Conservation (phyloP, 768 basidiomycete genomes). For the Phaeolepiota aurea region DNA sequence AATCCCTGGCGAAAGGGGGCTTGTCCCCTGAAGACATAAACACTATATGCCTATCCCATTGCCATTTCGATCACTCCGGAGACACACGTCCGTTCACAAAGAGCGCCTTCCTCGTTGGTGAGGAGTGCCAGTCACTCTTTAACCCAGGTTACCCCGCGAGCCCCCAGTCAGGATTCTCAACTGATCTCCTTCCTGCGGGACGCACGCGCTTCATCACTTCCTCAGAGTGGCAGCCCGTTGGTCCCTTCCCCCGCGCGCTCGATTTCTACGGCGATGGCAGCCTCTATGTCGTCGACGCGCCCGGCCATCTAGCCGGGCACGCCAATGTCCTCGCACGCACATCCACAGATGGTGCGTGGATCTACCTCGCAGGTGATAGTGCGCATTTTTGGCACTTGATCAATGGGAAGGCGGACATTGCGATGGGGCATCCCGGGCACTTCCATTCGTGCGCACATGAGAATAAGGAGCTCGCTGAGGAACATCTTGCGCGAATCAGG, state of each 20-base stretch:
- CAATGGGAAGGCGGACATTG: constrained; percentile 33
- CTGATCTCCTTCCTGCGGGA: constrained; percentile 25
- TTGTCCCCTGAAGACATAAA: constrained; percentile 31
- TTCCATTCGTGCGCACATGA: constrained; percentile 30
- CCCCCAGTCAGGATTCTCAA: constrained; percentile 21
- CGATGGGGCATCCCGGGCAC: constrained; percentile 19
- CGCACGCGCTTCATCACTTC: constrained; percentile 29
- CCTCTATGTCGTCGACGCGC: constrained; percentile 47
- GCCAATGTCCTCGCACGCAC: constrained; percentile 47
- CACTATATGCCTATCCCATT: constrained; percentile 40
- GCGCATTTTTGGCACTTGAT: constrained; percentile 48
- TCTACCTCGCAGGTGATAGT: constrained; percentile 47
- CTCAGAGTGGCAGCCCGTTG: constrained; percentile 29
- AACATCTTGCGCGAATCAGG: constrained; percentile 31
- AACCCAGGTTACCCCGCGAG: constrained; percentile 32
- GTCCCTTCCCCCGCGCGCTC: constrained; percentile 40
- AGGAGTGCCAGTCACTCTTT: constrained; percentile 23
- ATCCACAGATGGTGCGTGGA: constrained; percentile 43
- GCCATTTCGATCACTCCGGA: constrained; percentile 50
- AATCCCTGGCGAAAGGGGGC: constrained; percentile 45
- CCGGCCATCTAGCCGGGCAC: constrained; percentile 51
- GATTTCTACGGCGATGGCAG: constrained; percentile 54
- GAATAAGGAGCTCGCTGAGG: constrained; percentile 31
- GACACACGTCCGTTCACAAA: constrained; percentile 35
- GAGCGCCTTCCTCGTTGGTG: constrained; percentile 41